Base-by-base conservation (phyloP, 2,329 filamentous ascomycete genomes). In the Penicillium janthinellum region DNA sequence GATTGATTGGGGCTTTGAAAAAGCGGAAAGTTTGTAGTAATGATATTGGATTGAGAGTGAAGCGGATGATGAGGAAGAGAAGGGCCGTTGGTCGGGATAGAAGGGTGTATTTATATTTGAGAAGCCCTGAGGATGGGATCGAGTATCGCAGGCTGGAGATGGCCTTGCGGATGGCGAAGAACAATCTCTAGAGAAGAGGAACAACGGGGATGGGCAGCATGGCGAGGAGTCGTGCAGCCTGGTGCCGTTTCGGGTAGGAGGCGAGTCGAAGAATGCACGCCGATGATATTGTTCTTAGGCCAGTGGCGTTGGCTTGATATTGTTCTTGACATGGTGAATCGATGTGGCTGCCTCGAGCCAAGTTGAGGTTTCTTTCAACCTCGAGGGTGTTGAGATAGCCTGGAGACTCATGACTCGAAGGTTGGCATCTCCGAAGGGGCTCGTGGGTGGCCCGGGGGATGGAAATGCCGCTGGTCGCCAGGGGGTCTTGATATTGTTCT, bases 1-100 rank as follows among this genome's bases (percentile, higher is more conserved):
- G 67, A 67, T 57, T 54, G 62, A 52, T 60, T 61, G 60, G 51
- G 49, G 60, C 58, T 56, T 62, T 62, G 63, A 42, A 56, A 61
- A 63, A 59, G 62, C 58, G 56, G 35, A 57, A 55, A 42, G 25
- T 28, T 57, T 58, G 56, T 65, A 55, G 57, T 45, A 51, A 31
- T 25, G 57, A 44, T 53, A 45, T 37, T 63, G 47, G 34, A 47
- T 57, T 63, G 47, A 60, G 39, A 57, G 49, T 63, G 54, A 56
- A 55, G 55, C 10, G 48, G 59, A 57, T 58, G 60, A 54, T 54
- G 60, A 49, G 31, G 38, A 59, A 56, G 50, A 48, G 20, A 50
- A 52, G 14, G 37, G 3, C 39, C 53, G 38, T 11, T 38, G 39
- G 54, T 4, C 20, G 8, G 49, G n/a, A 25, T 31, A 8, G 39